Percentiles rank a stretch among this genome's conserved stretches.
phyloP scores from a whole-genome alignment of 768 basidiomycete species.

The Cystofilobasidium ferigula region DNA sequence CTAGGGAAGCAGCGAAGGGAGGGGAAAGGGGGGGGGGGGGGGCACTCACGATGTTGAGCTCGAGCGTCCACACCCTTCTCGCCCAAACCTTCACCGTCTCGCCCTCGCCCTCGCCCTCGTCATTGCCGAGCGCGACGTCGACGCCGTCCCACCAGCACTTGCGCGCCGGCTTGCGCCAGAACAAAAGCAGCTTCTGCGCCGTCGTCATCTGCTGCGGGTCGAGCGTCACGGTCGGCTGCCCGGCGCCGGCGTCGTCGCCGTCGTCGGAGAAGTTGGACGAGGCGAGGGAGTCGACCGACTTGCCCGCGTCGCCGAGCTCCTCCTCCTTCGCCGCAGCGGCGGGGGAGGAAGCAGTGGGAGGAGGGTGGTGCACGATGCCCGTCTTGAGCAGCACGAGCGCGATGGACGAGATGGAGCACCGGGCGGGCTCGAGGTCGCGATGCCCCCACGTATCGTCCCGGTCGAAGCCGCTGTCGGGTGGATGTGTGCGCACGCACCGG shows the following conservation, averaged over 20 bases:
- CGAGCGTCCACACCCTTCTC: conserved; percentile 92
- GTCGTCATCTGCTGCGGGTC: conserved; percentile 92
- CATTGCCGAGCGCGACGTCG: conserved; percentile 57
- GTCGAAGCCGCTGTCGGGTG: conserved; percentile 66
- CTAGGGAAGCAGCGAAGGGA: too few relatives aligned
- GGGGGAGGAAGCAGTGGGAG: too few relatives aligned
- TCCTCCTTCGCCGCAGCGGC: conserved; percentile 30
- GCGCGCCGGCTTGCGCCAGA: conserved; percentile 99
- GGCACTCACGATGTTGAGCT: conserved; percentile 69
- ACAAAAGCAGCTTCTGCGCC: conserved; percentile 87
- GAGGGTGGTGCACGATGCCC: conserved; percentile 55
- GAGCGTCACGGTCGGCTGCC: conserved; percentile 38
- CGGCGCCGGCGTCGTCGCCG: conserved; percentile 14
- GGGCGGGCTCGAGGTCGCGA: conserved; percentile 84
- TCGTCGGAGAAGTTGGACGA: neutral
- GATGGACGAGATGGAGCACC: conserved; percentile 97
- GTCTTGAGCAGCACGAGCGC: conserved; percentile 95
- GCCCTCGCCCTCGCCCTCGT: neutral
- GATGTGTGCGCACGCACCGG: neutral
- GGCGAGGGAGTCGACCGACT: too few relatives aligned
- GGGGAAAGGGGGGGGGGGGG: neutral
- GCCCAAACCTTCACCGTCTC: conserved; percentile 80
- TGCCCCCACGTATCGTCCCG: conserved; percentile 98
- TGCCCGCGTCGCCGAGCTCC: too few relatives aligned
- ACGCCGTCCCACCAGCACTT: conserved; percentile 99